phyloP scores from a whole-genome alignment of 192 early-diverging fungal species.

The Linnemannia hyalina region DNA sequence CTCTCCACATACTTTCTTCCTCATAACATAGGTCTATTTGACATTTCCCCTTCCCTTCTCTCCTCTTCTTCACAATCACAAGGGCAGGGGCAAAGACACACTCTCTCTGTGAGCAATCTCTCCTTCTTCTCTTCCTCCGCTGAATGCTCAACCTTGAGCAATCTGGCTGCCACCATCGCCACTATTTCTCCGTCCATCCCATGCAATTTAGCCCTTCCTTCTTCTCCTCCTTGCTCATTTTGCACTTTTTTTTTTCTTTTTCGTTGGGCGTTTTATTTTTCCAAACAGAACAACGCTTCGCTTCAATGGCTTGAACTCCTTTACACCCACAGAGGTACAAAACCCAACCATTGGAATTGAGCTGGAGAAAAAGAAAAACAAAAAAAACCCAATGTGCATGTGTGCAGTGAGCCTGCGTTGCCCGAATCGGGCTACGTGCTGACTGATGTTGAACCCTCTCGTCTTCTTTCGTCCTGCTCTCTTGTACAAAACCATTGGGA shows the following conservation, averaged over 20 bases:
- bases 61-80: neutral
- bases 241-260: neutral
- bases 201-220: neutral
- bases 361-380: neutral
- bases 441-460: neutral
- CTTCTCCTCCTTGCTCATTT: neutral
- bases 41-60: neutral
- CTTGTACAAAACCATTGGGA: neutral
- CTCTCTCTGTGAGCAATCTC: no score
- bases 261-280: neutral
- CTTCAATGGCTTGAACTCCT: neutral
- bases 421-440: neutral
- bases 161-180: neutral
- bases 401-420: conserved; percentile 3
- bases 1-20: neutral
- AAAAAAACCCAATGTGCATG: neutral
- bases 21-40: neutral
- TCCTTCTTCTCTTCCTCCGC: no score
- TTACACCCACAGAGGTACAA: neutral
- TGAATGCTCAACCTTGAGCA: no score
- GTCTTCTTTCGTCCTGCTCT: neutral
- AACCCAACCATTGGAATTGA: neutral
- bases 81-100: neutral
- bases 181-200: neutral
- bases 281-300: neutral